Evolutionary conservation across 345 rosid species (phyloP), one percentile per base, ranked within the genome.

Genomic region (Sapria himalayana): DNA sequence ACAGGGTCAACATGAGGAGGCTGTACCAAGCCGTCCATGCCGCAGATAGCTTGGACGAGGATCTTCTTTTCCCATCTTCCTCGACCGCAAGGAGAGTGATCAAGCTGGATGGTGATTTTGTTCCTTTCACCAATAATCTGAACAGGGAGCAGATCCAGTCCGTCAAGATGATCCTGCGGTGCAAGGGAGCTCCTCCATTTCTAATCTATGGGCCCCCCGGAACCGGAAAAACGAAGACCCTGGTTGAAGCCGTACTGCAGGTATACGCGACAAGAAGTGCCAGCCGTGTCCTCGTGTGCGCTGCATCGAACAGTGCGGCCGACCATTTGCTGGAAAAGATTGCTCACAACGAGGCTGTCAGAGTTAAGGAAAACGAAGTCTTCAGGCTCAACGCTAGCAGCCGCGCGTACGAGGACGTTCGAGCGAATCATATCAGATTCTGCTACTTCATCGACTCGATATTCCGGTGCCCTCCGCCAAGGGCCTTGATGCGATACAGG

Each of bases 171-270:
- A 65, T 86, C 50, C 70, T 78, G 41, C 78, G 92, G 34, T 73
- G 85, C 62, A 69, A 58, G 56, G 92, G 94, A 51, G 85, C 71
- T 41, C 81, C 92, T 5, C 94, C 97, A 12, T 86, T 72, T 51
- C 57, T 81, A 50, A 76, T 86, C 50, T 62, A 72, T 39, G 97
- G 97, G 35, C 97, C 97, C 24, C 97, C 97, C 8, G 97, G 97
- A 48, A 86, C 97, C 2, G 97, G 94, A 29, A 86, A 86, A 66
- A 86, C 97, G 32, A 67, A 62, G 78, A 81, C 89, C 10, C 5
- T 86, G 37, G 85, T 73, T 50, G 94, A 78, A 63, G 81, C 85
- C 9, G 70, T 78, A 15, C 74, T 78, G 23, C 94, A 86, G 64
- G 70, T 86, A 9, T 76, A 70, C 40, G 53, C 41, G 34, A 66